A percentile compares a stretch with the other conserved stretches of the same genome.
phyloP scores from a whole-genome alignment of 2,329 filamentous ascomycete genomes.

The Pyrenochaeta sp. region DNA sequence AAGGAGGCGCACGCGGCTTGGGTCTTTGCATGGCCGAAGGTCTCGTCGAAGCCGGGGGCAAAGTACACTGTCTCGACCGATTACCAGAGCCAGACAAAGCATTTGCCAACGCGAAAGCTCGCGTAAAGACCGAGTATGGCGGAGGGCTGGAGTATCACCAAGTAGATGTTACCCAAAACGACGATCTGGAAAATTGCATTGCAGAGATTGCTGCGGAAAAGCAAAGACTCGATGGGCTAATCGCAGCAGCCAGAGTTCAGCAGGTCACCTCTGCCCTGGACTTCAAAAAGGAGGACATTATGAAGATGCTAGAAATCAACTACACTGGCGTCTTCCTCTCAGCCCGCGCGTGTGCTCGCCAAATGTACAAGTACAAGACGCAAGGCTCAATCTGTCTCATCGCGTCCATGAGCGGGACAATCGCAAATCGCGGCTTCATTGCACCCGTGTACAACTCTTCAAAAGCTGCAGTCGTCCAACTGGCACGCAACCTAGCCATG shows the following conservation, averaged over 20 bases:
- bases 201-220: slow-evolving; percentile 71
- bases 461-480: slow-evolving; percentile 75
- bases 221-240: slow-evolving; percentile 77
- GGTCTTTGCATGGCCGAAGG: slow-evolving; percentile 76
- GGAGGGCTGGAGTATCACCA: slow-evolving; percentile 75
- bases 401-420: slow-evolving; percentile 67
- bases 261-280: slow-evolving; percentile 82
- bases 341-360: slow-evolving; percentile 65
- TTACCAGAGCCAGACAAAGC: slow-evolving; percentile 62
- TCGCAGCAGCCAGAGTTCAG: slow-evolving; percentile 74
- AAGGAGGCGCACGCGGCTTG: slow-evolving; percentile 73
- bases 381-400: slow-evolving; percentile 68
- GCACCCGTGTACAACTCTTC: slow-evolving; percentile 76
- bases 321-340: slow-evolving; percentile 68
- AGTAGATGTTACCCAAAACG: slow-evolving; percentile 77
- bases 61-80: slow-evolving; percentile 70
- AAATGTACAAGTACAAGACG: slow-evolving; percentile 65
- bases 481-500: slow-evolving; percentile 71
- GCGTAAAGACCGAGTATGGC: slow-evolving; percentile 66
- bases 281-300: slow-evolving; percentile 67
- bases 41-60: slow-evolving; percentile 76
- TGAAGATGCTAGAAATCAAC: slow-evolving; percentile 66
- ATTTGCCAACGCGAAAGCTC: slow-evolving; percentile 69
- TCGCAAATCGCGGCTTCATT: slow-evolving; percentile 68
- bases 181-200: slow-evolving; percentile 70